These are phyloP conservation scores for Sporisorium sorghi DNA, from an alignment of 1,284 basidiomycete genomes.

Conservation along the genomic window DNA sequence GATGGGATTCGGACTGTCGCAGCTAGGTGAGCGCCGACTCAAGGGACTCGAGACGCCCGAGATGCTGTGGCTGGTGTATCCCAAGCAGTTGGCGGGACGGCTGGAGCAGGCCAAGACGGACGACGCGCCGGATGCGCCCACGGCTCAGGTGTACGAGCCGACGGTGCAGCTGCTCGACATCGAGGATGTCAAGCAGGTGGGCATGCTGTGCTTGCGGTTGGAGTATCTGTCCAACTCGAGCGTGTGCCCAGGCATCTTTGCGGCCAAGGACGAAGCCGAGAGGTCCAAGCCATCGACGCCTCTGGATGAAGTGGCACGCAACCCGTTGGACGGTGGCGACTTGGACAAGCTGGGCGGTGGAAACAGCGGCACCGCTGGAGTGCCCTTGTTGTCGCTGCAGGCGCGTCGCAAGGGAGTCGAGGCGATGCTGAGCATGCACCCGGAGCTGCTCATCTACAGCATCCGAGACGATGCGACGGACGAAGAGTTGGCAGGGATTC, in stretches of 20 bases:
- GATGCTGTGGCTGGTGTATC: constrained; percentile 85
- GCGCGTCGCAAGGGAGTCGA: constrained; percentile 60
- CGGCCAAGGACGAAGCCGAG: constrained; percentile 31
- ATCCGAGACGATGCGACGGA: constrained; percentile 68
- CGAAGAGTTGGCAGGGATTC: constrained; percentile 60
- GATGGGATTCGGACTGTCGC: constrained; percentile 80
- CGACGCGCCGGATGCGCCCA: constrained; percentile 64
- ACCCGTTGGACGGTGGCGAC: constrained; percentile 23
- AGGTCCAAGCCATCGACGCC: constrained; percentile 42
- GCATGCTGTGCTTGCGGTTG: constrained; percentile 81
- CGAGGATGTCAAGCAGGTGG: constrained; percentile 82
- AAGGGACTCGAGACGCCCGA: constrained; percentile 88
- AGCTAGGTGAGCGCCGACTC: constrained; percentile 88
- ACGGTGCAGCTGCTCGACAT: constrained; percentile 77
- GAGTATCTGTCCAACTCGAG: constrained; percentile 81
- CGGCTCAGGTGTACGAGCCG: constrained; percentile 68
- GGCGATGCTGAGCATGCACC: constrained; percentile 48
- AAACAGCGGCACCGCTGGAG: neutral
- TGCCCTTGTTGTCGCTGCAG: constrained; percentile 30
- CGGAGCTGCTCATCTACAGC: constrained; percentile 62
- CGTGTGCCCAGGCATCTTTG: constrained; percentile 71
- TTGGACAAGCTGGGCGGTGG: neutral
- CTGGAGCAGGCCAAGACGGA: constrained; percentile 75
- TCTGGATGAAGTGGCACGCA: constrained; percentile 22
- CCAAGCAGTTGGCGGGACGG: constrained; percentile 80